Evolutionary conservation across 1,284 basidiomycete genomes (phyloP), one percentile per base, ranked within the genome.

Genomic region (Entoloma clypeatum): DNA sequence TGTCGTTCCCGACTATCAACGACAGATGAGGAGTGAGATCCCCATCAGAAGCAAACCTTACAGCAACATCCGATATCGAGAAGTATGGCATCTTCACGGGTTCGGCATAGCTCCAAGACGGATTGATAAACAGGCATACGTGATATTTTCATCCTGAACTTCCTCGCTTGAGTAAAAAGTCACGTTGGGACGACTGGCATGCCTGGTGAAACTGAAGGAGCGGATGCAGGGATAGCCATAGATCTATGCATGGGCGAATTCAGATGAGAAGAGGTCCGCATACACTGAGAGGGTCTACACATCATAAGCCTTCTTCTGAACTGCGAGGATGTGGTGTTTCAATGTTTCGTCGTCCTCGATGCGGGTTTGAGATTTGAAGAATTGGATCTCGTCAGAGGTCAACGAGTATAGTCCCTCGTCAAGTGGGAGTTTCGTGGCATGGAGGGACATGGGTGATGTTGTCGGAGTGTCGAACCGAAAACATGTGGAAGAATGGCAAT

Each of bases 61-160:
- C 75, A 74, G 50, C 72, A 75, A 50, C 72, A 75, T 10, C 62
- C 67, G 21, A 66, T 56, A 41, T 69, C 67, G 2, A 79, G 60
- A n/a, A 77, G 58, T 32, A 81, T 65, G 2, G 74, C 70, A 30
- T 62, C 61, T 10, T 61, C 46, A 11, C 63, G 64, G 2, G 65
- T 60, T 17, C 57, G 55, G 2, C 61, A 60, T 1, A 77, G 56
- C 23, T 63, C 48, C 3, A 78, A 54, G 5, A 68, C 62, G 6
- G 63, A 56, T 2, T 56, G 44, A 52, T 79, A 79, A 0, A 56
- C 65, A 4, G 70, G 69, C 19, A 68, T 52, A n/a, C 58, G 63
- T 3, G 64, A 57, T 26, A 73, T 70, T 54, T 65, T 71, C 11
- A 72, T 45, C 26, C 73, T 76, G n/a, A 14, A 17, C 24, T 16